A percentile compares a stretch with the other conserved stretches of the same genome.
phyloP scores from a whole-genome alignment of 2,329 filamentous ascomycete species.

The Nemania bipapillata region DNA sequence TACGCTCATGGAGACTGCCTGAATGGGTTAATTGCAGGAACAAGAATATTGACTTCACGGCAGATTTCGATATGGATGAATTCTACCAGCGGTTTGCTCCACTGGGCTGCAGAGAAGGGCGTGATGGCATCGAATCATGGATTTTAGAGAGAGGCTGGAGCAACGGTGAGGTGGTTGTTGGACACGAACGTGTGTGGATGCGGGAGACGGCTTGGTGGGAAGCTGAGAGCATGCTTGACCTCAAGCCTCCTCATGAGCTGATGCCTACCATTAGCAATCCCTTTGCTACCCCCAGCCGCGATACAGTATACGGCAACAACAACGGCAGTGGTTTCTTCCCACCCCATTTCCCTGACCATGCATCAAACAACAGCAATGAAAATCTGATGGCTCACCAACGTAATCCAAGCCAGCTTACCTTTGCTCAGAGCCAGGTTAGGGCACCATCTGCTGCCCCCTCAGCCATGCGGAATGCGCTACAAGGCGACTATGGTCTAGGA shows the following conservation, averaged over 20 bases:
- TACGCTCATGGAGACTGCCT: conserved; percentile 90
- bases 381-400: conserved; percentile 72
- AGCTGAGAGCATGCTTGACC: conserved; percentile 92
- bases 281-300: conserved; percentile 64
- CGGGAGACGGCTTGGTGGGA: conserved; percentile 97
- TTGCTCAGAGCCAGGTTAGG: conserved; percentile 50
- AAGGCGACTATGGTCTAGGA: conserved; percentile 90
- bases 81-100: conserved; percentile 84
- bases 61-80: conserved; percentile 94
- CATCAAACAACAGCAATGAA: conserved; percentile 75
- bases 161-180: conserved; percentile 93
- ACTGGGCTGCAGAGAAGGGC: conserved; percentile 88
- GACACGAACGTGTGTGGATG: conserved; percentile 94
- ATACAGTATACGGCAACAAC: conserved; percentile 76
- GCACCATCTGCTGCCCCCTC: conserved; percentile 72
- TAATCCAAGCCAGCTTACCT: conserved; percentile 65
- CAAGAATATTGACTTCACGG: conserved; percentile 91
- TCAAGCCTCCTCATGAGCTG: conserved; percentile 72
- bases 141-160: conserved; percentile 95
- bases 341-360: conserved; percentile 67
- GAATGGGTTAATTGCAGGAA: conserved; percentile 97
- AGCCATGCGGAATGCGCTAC: conserved; percentile 65
- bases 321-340: conserved; percentile 76
- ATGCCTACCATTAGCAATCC: conserved; percentile 48
- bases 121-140: conserved; percentile 94